phyloP scores from a whole-genome alignment of 441 rosid genomes.

The Lepidium campestre region DNA sequence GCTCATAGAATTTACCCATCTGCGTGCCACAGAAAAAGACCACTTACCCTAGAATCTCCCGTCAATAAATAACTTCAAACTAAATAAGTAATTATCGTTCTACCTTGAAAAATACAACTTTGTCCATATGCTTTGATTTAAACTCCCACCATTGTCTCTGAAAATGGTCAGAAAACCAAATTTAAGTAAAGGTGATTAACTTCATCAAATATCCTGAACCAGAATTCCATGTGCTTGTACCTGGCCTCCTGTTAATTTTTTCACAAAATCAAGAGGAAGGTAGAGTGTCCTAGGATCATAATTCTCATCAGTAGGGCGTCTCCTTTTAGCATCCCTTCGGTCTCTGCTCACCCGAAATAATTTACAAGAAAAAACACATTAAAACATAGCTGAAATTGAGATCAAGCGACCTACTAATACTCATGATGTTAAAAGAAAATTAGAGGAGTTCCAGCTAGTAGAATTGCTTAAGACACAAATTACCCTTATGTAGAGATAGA shows the following conservation, averaged over 20 bases:
- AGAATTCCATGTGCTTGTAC: conserved; percentile 32
- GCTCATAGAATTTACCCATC: conserved; percentile 99
- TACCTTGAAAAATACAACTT: conserved; percentile 98
- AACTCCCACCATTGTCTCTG: conserved; percentile 99
- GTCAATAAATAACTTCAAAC: not conserved
- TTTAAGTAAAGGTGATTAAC: conserved; percentile 9
- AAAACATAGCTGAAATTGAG: not conserved
- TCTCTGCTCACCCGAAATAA: conserved; percentile 41
- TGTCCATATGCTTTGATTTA: conserved; percentile 98
- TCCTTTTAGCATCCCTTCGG: conserved; percentile 63
- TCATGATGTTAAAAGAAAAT: not conserved
- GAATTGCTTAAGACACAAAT: not conserved
- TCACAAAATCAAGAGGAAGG: conserved; percentile 81
- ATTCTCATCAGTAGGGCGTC: conserved; percentile 64
- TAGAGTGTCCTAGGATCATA: conserved; percentile 87
- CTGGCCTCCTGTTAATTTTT: conserved; percentile 83
- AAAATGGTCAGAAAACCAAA: conserved; percentile 16
- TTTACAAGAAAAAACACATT: conserved; percentile 9
- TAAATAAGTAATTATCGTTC: not conserved
- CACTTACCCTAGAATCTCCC: not conserved
- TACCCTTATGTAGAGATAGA: not conserved
- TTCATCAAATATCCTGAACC: not conserved
- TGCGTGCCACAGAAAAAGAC: conserved; percentile 29
- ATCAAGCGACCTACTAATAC: not conserved
- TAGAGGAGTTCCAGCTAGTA: not conserved